These are phyloP conservation scores for Vicia sativa DNA, from an alignment of 306 rosid genomes.

Conservation along the genomic window DNA sequence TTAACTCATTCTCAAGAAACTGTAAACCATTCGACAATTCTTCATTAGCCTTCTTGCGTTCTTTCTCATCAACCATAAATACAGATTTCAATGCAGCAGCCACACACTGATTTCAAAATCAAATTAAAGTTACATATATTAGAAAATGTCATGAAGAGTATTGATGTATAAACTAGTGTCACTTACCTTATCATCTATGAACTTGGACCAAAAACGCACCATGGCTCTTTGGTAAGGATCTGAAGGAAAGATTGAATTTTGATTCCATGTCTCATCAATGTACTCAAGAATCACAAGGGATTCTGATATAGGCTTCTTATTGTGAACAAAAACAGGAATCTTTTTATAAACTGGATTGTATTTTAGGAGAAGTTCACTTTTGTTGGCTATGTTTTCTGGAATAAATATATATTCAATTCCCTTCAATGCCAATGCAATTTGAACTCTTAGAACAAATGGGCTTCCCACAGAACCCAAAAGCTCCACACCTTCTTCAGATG, in stretches of 20 bases:
- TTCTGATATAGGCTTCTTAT: too few species aligned
- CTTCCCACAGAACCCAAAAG: too few species aligned
- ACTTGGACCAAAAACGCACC: constrained; percentile 68
- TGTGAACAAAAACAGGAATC: too few species aligned
- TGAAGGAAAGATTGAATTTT: constrained; percentile 38
- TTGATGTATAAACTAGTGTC: neutral
- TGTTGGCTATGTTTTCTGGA: too few species aligned
- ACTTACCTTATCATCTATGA: constrained; percentile 33
- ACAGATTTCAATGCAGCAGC: constrained; percentile 32
- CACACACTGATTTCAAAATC: constrained; percentile 22
- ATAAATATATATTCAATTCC: neutral
- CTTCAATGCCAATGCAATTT: too few species aligned
- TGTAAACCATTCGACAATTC: constrained; percentile 37
- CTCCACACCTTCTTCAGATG: too few species aligned
- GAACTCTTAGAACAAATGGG: too few species aligned
- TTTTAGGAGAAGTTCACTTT: too few species aligned
- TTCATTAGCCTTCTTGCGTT: constrained; percentile 42
- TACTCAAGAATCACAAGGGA: too few species aligned
- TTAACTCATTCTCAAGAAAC: too few species aligned
- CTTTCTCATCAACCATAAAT: constrained; percentile 21
- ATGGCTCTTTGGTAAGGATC: constrained; percentile 49
- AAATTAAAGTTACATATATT: neutral
- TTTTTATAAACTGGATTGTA: too few species aligned
- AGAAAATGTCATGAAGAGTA: neutral
- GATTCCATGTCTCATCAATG: too few species aligned